phyloP scores from a whole-genome alignment of 495 filamentous ascomycete genomes.

The Daldinia concentrica region DNA sequence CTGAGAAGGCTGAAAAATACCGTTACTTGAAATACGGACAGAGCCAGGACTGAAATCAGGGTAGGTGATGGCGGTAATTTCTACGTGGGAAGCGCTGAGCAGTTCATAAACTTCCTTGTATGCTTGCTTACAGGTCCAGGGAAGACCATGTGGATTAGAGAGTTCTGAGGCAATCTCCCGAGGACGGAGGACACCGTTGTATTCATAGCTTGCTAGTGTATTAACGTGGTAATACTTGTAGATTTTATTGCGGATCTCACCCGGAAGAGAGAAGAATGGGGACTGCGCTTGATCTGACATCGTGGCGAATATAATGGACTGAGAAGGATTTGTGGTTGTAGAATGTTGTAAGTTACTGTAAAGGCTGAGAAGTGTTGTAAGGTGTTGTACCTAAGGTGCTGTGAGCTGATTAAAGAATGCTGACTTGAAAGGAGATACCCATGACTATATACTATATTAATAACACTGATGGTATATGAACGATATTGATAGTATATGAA shows the following conservation, averaged over 20 bases:
- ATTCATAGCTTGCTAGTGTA: not conserved
- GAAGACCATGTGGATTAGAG: not conserved
- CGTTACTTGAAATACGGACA: not conserved
- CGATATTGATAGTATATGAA: not conserved
- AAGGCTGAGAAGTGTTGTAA: not conserved
- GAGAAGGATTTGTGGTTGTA: not conserved
- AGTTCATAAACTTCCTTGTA: not conserved
- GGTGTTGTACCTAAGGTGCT: not conserved
- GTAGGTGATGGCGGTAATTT: not conserved
- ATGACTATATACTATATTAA: not conserved
- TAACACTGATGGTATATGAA: not conserved
- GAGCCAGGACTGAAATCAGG: not conserved
- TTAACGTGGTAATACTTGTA: not conserved
- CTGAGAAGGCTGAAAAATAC: not conserved
- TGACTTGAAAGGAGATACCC: not conserved
- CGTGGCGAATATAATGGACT: not conserved
- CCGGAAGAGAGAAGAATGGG: slow-evolving; percentile 11
- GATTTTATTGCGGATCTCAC: slow-evolving; percentile 2
- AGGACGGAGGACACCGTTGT: not conserved
- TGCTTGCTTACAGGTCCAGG: not conserved
- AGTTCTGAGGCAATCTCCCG: not conserved
- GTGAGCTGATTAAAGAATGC: not conserved
- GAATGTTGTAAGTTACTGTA: not conserved
- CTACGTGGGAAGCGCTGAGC: not conserved
- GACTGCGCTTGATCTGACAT: slow-evolving; percentile 1